Conservation (phyloP, 768 basidiomycete species). For the Ramaria rubella region DNA sequence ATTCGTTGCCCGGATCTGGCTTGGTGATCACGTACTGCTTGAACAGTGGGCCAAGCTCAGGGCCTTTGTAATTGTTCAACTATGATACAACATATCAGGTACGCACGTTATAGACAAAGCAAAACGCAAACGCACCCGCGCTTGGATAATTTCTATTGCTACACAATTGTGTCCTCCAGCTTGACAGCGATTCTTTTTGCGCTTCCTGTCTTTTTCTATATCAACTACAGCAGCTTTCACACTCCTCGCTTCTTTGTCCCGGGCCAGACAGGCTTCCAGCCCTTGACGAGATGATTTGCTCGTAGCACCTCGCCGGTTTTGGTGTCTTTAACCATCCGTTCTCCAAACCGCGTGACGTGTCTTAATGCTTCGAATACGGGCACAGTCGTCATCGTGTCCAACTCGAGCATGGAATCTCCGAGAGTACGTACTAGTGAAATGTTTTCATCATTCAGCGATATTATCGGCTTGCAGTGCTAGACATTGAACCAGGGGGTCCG, state of each 20-base stretch:
- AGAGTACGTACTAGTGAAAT: conserved; percentile 99
- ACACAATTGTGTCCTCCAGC: conserved; percentile 65
- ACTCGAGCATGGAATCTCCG: conserved; percentile 96
- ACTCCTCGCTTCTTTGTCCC: conserved; percentile 86
- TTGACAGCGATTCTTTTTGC: conserved; percentile 65
- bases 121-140: too few species aligned
- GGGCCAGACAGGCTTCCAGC: conserved; percentile 82
- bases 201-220: conserved; percentile 50
- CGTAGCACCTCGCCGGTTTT: conserved; percentile 93
- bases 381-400: conserved; percentile 95
- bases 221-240: conserved; percentile 42
- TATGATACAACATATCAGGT: too few species aligned
- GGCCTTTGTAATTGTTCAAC: too few species aligned
- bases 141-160: too few species aligned
- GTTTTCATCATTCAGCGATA: conserved; percentile 91
- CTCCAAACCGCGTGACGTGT: conserved; percentile 95
- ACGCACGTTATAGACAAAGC: too few species aligned
- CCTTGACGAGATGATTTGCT: conserved; percentile 93
- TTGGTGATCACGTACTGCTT: too few species aligned
- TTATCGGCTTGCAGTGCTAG: conserved; percentile 95
- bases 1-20: too few species aligned
- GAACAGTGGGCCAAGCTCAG: too few species aligned
- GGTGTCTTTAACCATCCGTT: conserved; percentile 98
- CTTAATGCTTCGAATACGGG: conserved; percentile 95
- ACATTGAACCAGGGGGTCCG: conserved; percentile 92